Percentiles rank a stretch among this genome's conserved stretches.
Evolutionary conservation across 805 yeast genomes (phyloP).

Genomic region (Saccharomycopsis sp.): DNA sequence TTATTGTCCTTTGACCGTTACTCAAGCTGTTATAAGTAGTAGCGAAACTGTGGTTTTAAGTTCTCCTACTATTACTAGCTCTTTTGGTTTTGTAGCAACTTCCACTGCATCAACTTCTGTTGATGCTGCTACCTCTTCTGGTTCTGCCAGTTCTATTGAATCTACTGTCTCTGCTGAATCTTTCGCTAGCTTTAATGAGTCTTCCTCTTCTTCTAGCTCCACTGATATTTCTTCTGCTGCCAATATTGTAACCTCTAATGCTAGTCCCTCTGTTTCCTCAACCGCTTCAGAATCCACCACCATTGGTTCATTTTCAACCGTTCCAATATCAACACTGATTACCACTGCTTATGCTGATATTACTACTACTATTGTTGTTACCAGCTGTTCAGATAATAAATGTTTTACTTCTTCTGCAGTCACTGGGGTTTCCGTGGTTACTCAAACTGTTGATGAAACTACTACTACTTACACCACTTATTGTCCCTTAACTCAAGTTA

Average conservation of each 20-base stretch:
- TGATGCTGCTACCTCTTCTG: neutral
- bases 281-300: neutral
- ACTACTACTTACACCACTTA: neutral
- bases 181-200: neutral
- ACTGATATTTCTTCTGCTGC: neutral
- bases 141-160: neutral
- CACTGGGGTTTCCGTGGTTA: slow-evolving; percentile 20
- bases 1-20: neutral
- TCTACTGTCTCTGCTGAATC: neutral
- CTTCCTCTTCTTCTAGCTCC: neutral
- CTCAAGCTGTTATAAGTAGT: neutral
- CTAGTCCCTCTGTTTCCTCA: neutral
- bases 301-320: neutral
- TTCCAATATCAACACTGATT: neutral
- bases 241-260: neutral
- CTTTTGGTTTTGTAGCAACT: neutral
- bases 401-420: neutral
- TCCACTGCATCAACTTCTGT: neutral
- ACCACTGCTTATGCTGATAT: neutral
- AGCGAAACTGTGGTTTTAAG: neutral
- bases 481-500: neutral
- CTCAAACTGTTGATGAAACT: slow-evolving; percentile 20
- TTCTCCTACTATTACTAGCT: neutral
- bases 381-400: slow-evolving; percentile 3
- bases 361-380: slow-evolving; percentile 6